Evolutionary conservation across 805 yeast species (phyloP).

Genomic region (Yarrowia porcina): DNA sequence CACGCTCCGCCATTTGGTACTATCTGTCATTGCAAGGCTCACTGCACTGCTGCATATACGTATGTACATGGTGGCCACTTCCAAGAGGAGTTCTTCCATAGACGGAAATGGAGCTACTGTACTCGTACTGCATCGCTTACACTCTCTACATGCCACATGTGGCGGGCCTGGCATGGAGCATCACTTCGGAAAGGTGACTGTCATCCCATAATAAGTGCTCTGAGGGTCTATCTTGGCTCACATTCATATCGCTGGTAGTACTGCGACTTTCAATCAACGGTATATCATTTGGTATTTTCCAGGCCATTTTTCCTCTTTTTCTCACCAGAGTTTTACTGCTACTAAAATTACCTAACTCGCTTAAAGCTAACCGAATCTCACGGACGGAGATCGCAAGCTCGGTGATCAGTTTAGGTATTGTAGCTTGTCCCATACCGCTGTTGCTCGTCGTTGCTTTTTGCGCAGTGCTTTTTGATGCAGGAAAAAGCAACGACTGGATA

Average conservation of each 20-base stretch:
- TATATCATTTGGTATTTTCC: too few relatives aligned
- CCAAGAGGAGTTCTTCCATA: not conserved
- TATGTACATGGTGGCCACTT: not conserved
- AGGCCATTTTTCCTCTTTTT: not conserved
- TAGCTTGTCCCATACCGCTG: not conserved
- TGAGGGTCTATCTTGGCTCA: too few relatives aligned
- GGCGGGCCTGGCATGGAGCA: not conserved
- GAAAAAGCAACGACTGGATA: not conserved
- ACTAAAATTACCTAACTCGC: not conserved
- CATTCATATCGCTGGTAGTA: too few relatives aligned
- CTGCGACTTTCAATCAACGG: not conserved
- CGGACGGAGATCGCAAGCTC: not conserved
- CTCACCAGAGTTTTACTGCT: not conserved
- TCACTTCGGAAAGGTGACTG: not conserved
- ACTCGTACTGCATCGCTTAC: not conserved
- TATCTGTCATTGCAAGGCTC: too few relatives aligned
- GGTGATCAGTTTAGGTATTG: not conserved
- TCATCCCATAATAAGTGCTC: too few relatives aligned
- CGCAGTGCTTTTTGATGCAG: not conserved
- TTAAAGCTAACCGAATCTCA: not conserved
- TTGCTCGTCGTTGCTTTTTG: constrained; percentile 1
- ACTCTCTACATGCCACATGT: not conserved
- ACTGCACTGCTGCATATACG: not conserved
- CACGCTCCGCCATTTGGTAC: too few relatives aligned
- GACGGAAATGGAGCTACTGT: not conserved